Percentiles rank a stretch among this genome's conserved stretches.
Conservation (phyloP, 179 eudicot species). For the Amaranthus tricolor region DNA sequence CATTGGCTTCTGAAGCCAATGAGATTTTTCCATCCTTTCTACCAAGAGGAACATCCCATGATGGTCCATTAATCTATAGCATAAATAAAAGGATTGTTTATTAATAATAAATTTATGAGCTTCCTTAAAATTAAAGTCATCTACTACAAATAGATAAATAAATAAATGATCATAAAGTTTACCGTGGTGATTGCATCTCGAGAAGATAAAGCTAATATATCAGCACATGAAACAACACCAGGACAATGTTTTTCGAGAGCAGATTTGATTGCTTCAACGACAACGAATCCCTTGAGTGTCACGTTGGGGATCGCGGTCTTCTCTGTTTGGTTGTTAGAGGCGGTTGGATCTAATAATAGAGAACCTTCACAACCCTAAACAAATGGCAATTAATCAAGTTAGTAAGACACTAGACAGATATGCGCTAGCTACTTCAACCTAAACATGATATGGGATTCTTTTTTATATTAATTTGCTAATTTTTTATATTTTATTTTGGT, state of each 20-base stretch:
- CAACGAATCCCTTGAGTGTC: constrained; percentile 49
- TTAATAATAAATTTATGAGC: too few relatives aligned
- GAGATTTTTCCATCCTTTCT: constrained; percentile 55
- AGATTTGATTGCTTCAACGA: constrained; percentile 48
- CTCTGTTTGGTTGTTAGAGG: constrained; percentile 42
- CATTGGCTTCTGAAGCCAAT: constrained; percentile 23
- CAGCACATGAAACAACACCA: constrained; percentile 63
- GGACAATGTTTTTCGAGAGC: constrained; percentile 44
- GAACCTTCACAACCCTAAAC: constrained; percentile 68
- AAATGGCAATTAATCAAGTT: too few relatives aligned
- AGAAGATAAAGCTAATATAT: constrained; percentile 44
- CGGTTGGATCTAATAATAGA: constrained; percentile 40
- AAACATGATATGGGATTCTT: too few relatives aligned
- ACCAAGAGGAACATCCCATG: constrained; percentile 43
- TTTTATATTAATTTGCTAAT: too few relatives aligned
- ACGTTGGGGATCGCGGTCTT: constrained; percentile 42
- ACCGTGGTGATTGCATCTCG: constrained; percentile 45
- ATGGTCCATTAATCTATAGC: constrained; percentile 42
- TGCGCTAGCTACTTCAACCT: too few relatives aligned
- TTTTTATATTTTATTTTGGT: too few relatives aligned
- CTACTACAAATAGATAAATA: too few relatives aligned
- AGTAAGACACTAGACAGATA: too few relatives aligned
- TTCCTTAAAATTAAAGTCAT: too few relatives aligned
- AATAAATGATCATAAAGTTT: not conserved
- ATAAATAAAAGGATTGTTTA: not conserved